Conservation (phyloP, 805 yeast species). For the Wickerhamiella siamensis region DNA sequence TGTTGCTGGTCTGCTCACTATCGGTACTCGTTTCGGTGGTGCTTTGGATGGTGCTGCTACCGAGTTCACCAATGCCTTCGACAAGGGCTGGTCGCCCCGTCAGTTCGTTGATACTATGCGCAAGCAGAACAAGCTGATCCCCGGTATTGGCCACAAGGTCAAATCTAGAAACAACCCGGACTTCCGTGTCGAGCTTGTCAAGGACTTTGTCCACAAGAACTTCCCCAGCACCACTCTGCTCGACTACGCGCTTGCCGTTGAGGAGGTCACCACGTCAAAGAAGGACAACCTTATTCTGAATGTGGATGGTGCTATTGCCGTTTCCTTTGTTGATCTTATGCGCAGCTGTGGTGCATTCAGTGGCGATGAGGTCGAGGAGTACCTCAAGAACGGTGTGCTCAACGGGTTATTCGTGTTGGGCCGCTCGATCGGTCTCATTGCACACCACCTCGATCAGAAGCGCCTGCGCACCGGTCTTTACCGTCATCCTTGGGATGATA, state of each 20-base stretch:
- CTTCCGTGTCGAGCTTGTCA: constrained; percentile 34
- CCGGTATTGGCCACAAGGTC: constrained; percentile 35
- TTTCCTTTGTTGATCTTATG: constrained; percentile 31
- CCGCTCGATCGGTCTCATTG: constrained; percentile 33
- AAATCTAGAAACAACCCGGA: constrained; percentile 36
- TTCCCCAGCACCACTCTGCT: constrained; percentile 31
- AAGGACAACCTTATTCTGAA: constrained; percentile 33
- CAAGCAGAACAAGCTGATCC: constrained; percentile 33
- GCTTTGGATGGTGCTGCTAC: constrained; percentile 35
- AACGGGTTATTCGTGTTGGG: constrained; percentile 34
- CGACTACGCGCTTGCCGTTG: constrained; percentile 35
- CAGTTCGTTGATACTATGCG: constrained; percentile 34
- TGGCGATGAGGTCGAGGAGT: constrained; percentile 32
- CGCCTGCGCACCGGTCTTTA: constrained; percentile 33
- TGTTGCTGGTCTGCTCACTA: constrained; percentile 32
- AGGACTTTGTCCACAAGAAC: constrained; percentile 32
- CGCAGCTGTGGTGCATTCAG: constrained; percentile 32
- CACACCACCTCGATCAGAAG: constrained; percentile 35
- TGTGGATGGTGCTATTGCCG: constrained; percentile 35
- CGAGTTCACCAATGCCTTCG: constrained; percentile 32
- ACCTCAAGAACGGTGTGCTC: constrained; percentile 33
- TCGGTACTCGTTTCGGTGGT: constrained; percentile 34
- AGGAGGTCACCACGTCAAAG: constrained; percentile 36
- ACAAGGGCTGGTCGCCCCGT: constrained; percentile 32
- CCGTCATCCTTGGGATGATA: constrained; percentile 37